Base-by-base conservation (phyloP, 805 yeast genomes). In the Candida piceae region DNA sequence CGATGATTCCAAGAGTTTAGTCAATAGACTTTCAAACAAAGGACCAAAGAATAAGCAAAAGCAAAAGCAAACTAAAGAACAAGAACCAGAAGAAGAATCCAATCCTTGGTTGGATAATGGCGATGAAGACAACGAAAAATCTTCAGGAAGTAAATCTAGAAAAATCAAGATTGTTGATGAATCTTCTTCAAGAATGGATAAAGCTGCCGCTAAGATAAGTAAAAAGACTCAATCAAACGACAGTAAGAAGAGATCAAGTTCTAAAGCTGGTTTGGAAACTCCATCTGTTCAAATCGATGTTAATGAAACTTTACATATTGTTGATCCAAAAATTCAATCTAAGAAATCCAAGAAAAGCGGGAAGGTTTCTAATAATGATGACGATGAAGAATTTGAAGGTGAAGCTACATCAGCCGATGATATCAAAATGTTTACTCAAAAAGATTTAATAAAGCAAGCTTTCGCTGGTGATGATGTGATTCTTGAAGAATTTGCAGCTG, bases 381-480 rank as follows among this genome's bases (percentile, higher is more conserved):
- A 58, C 30, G 53, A 56, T 11, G 77, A 63, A n/a, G n/a, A n/a
- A 19, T 46, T 40, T 23, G 67, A 63, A 37, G 68, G 61, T n/a
- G 71, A 65, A n/a, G 77, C 63, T 3, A 71, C 63, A 12, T 73
- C 63, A 13, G 64, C 55, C 7, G 62, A 57, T 1, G 70, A 67
- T 28, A 57, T 63, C 22, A 67, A 65, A 40, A 69, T 76, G 73
- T 85, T 88, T 66, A 76, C 77, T 48, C 95, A 88, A 54, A 78
- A 78, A 46, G 89, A 86, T 36, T 69, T 93, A 31, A 83, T 93
- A 43, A 77, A 81, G 42, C 82, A 88, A 55, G 98, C 97, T 0
- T 93, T 93, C 70, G 97, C 97, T 4, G 97, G 97, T 19, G 98
- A 93, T 63, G 93, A 93, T 57, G 96, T 90, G 27, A 84, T 86